Base-by-base conservation (phyloP, 2,329 filamentous ascomycete species). In the Triangularia verruculosa region DNA sequence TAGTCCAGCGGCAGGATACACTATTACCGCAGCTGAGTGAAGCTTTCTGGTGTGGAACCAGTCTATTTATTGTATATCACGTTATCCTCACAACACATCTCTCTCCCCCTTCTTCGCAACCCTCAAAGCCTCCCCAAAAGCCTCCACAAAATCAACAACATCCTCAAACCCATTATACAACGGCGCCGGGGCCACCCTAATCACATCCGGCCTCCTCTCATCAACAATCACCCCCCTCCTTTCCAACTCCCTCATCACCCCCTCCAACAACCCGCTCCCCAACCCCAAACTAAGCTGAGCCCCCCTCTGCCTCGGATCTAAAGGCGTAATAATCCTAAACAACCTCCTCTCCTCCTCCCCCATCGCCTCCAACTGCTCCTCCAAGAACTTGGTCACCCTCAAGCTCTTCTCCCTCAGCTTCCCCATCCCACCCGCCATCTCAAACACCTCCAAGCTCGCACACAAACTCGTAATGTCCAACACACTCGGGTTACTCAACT, bases 141-240 rank as follows among this genome's bases (percentile, higher is more conserved):
- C 77, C 52, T 74, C 68, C 3, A 78, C 81, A 72, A 91, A 91
- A 15, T 74, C 78, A 78, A 87, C 63, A 86, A 85, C 76, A 64
- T 93, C 91, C 32, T 75, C 74, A 72, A 87, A 92, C 0, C 81
- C 85, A 72, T 93, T 93, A 76, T 93, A 94, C 63, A 93, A 72
- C 17, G 90, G 90, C 22, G 88, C 86, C 1, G 90, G 90, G 12
- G 90, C 89, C 4, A 93, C 86, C 15, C 90, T 79, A 47, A 94
- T 83, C 12, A 93, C 90, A 74, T 93, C 86, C 4, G 90, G 91
- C 71, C 86, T 86, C 64, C 90, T 79, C 78, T 93, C 89, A 72
- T 94, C 90, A 34, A 92, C 82, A 1, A 93, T 83, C 1, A 93
- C 83, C 3, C 85, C 86, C 8, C 81, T 77, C 32, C 81, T 77